Evolutionary conservation across 2,329 filamentous ascomycete genomes (phyloP).

Genomic region (Arthrinium phaeospermum): DNA sequence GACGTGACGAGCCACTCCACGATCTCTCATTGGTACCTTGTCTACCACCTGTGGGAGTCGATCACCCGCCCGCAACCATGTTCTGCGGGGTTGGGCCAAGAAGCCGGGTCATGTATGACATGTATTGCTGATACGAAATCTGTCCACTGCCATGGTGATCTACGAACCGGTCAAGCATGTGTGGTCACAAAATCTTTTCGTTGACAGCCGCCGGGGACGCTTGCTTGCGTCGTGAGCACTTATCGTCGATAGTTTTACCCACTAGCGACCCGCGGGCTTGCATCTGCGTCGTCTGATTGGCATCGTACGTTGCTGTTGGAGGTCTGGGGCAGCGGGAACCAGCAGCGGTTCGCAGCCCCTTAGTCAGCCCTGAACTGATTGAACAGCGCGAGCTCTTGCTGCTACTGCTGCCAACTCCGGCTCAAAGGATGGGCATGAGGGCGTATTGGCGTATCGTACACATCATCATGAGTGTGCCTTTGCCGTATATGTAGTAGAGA

Average conservation of each 20-base stretch:
- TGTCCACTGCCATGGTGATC: neutral
- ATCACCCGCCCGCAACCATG: neutral
- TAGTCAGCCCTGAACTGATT: neutral
- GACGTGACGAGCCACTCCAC: neutral
- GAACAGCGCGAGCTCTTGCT: neutral
- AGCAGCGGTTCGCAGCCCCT: neutral
- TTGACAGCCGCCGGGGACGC: neutral
- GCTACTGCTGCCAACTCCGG: neutral
- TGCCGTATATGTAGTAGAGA: neutral
- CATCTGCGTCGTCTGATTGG: neutral
- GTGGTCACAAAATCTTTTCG: neutral
- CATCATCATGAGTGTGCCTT: neutral
- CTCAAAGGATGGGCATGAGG: neutral
- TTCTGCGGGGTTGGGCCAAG: slow-evolving; percentile 5
- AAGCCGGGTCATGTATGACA: neutral
- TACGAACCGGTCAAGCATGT: neutral
- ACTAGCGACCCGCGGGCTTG: neutral
- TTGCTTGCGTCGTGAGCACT: neutral
- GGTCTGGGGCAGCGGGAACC: neutral
- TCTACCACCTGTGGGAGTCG: neutral
- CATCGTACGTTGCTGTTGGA: neutral
- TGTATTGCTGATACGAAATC: neutral
- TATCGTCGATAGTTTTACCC: neutral
- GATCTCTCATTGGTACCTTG: neutral
- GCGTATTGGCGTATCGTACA: neutral